These are phyloP conservation scores for Citrus maxima DNA, from an alignment of 345 rosid genomes.

Conservation along the genomic window DNA sequence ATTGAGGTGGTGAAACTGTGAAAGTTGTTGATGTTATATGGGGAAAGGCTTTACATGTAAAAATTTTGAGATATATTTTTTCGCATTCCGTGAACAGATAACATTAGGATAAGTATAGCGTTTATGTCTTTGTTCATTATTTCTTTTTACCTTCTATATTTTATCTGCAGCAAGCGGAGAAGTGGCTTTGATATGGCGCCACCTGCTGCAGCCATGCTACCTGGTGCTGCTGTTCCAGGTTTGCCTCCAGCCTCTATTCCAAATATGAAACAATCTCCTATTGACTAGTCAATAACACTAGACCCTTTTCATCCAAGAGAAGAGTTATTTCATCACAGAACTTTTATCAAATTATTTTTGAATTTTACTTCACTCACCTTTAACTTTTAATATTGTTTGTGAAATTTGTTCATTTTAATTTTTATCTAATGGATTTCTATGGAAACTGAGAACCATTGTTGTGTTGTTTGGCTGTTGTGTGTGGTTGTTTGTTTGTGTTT, in stretches of 20 bases:
- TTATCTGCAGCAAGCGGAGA: slow-evolving; percentile 24
- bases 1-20: not conserved
- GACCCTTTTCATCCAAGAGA: not conserved
- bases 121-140: not conserved
- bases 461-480: slow-evolving; percentile 31
- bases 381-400: not conserved
- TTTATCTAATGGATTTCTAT: slow-evolving; percentile 19
- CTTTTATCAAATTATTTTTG: not conserved
- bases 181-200: slow-evolving; percentile 32
- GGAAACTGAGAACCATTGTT: slow-evolving; percentile 26
- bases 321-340: not conserved
- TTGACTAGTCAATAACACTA: not conserved
- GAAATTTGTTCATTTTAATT: slow-evolving; percentile 3
- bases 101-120: not conserved
- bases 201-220: slow-evolving; percentile 6
- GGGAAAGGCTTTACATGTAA: not conserved
- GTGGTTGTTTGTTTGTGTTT: slow-evolving; percentile 28
- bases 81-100: not conserved
- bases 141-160: not conserved
- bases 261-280: not conserved
- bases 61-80: not conserved
- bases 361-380: not conserved
- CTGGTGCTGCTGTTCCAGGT: slow-evolving; percentile 21
- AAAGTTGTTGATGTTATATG: not conserved
- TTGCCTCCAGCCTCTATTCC: slow-evolving; percentile 2